Conservation (phyloP, 495 filamentous ascomycete genomes). For the Penicilliopsis zonata region DNA sequence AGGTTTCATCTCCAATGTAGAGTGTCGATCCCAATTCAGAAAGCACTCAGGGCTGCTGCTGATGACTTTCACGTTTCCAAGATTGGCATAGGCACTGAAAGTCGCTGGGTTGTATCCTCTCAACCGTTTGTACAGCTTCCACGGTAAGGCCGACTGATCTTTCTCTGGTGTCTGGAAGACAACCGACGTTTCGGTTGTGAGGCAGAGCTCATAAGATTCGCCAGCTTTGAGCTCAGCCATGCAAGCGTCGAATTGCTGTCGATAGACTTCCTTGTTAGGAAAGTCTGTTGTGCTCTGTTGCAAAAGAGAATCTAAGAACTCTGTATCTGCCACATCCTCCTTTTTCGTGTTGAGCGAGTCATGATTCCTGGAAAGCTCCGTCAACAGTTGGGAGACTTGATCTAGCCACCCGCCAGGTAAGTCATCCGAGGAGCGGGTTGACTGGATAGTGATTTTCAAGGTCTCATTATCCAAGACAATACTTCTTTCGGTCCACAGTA, state of each 20-base stretch:
- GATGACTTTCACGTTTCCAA: slow-evolving; percentile 58
- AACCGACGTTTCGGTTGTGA: slow-evolving; percentile 64
- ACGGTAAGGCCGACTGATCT: slow-evolving; percentile 24
- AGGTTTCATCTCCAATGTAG: slow-evolving; percentile 44
- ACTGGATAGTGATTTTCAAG: slow-evolving; percentile 53
- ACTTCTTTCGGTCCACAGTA: slow-evolving; percentile 68
- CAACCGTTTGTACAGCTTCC: slow-evolving; percentile 62
- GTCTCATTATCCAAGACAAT: slow-evolving; percentile 66
- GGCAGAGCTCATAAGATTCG: slow-evolving; percentile 87
- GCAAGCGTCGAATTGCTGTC: slow-evolving; percentile 51
- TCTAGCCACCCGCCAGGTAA: slow-evolving; percentile 26
- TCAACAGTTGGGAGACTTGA: slow-evolving; percentile 14
- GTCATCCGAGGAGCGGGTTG: slow-evolving; percentile 27
- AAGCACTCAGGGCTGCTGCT: slow-evolving; percentile 90
- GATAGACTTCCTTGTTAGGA: slow-evolving; percentile 46
- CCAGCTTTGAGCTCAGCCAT: slow-evolving; percentile 62
- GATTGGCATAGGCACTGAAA: slow-evolving; percentile 71
- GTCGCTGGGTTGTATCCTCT: slow-evolving; percentile 69
- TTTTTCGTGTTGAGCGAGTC: slow-evolving; percentile 2
- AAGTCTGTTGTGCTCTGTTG: slow-evolving; percentile 17
- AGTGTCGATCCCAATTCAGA: slow-evolving; percentile 51
- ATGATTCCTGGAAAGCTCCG: slow-evolving; percentile 1
- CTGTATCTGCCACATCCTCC: slow-evolving; percentile 6
- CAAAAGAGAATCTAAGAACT: slow-evolving; percentile 22
- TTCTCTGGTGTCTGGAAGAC: slow-evolving; percentile 20